Evolutionary conservation across 2,329 filamentous ascomycete genomes (phyloP).

Genomic region (Ascochyta fabae): DNA sequence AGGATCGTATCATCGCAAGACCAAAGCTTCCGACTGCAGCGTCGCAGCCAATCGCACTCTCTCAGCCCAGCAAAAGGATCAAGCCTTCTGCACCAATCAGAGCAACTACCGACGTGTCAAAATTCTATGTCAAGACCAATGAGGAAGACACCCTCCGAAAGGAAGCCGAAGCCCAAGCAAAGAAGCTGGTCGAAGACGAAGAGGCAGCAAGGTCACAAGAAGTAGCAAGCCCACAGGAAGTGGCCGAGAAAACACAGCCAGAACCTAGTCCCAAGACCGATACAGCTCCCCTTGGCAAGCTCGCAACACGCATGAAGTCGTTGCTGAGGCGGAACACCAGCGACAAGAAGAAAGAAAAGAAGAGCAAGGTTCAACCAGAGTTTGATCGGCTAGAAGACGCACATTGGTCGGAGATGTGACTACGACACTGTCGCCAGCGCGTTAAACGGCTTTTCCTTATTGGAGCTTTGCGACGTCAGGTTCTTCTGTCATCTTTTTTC

Average conservation of each 20-base stretch:
- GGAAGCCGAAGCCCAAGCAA: conserved; percentile 23
- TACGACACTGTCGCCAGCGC: too few species aligned
- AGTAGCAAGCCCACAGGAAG: conserved; percentile 1
- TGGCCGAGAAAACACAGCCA: conserved; percentile 17
- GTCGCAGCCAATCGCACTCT: conserved; percentile 9
- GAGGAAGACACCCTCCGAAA: conserved; percentile 18
- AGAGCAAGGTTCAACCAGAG: conserved; percentile 28
- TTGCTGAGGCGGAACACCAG: conserved; percentile 34
- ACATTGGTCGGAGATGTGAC: conserved; percentile 48
- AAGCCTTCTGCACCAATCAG: conserved; percentile 8
- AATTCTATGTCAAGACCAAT: background rate
- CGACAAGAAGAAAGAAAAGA: conserved; percentile 38
- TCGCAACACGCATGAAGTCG: conserved; percentile 41
- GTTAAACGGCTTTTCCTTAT: too few species aligned
- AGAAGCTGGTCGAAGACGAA: conserved; percentile 22
- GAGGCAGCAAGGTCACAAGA: conserved; percentile 7
- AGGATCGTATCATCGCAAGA: background rate
- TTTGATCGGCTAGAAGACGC: conserved; percentile 41
- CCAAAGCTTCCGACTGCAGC: background rate
- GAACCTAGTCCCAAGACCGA: conserved; percentile 20
- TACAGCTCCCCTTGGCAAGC: conserved; percentile 34
- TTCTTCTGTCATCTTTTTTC: background rate
- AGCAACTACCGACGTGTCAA: conserved; percentile 9
- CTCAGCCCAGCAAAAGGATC: conserved; percentile 24
- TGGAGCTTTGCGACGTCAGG: background rate